A percentile compares a stretch with the other conserved stretches of the same genome.
phyloP scores from a whole-genome alignment of 495 filamentous ascomycete species.

The Haplographium delicatum region DNA sequence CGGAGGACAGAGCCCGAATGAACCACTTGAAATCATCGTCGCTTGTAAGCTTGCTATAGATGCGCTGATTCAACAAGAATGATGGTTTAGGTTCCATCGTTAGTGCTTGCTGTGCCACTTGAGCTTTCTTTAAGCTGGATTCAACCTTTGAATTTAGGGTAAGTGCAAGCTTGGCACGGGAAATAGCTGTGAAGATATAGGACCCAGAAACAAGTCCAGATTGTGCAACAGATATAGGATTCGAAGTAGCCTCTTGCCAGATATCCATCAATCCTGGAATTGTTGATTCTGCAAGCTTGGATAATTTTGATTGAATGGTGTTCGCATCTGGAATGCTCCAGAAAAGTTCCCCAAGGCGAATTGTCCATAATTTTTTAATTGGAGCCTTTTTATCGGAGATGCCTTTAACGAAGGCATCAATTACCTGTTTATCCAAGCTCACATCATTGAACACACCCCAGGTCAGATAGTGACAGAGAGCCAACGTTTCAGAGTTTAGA shows the following conservation, averaged over 20 bases:
- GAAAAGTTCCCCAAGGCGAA: constrained; percentile 66
- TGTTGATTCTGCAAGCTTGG: constrained; percentile 53
- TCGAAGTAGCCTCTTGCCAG: constrained; percentile 70
- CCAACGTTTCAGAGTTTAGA: constrained; percentile 64
- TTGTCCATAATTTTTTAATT: constrained; percentile 74
- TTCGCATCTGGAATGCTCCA: constrained; percentile 47
- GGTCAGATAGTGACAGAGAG: constrained; percentile 56
- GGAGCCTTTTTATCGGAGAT: constrained; percentile 75
- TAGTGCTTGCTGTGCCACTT: constrained; percentile 58
- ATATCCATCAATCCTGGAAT: constrained; percentile 63
- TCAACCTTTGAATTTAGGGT: constrained; percentile 39
- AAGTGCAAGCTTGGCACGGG: constrained; percentile 37
- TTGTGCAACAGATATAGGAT: constrained; percentile 70
- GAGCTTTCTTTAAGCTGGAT: constrained; percentile 48
- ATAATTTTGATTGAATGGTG: constrained; percentile 36
- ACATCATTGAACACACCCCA: constrained; percentile 52
- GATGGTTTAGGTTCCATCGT: constrained; percentile 67
- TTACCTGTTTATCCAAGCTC: constrained; percentile 54
- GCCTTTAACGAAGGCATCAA: constrained; percentile 74
- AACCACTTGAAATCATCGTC: constrained; percentile 76
- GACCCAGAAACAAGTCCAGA: constrained; percentile 69
- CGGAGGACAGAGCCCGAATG: constrained; percentile 59
- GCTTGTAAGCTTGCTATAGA: constrained; percentile 69
- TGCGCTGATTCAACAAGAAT: constrained; percentile 75
- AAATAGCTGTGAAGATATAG: constrained; percentile 65